Evolutionary conservation across 2,329 filamentous ascomycete species (phyloP).

Genomic region (Cercospora sp.): DNA sequence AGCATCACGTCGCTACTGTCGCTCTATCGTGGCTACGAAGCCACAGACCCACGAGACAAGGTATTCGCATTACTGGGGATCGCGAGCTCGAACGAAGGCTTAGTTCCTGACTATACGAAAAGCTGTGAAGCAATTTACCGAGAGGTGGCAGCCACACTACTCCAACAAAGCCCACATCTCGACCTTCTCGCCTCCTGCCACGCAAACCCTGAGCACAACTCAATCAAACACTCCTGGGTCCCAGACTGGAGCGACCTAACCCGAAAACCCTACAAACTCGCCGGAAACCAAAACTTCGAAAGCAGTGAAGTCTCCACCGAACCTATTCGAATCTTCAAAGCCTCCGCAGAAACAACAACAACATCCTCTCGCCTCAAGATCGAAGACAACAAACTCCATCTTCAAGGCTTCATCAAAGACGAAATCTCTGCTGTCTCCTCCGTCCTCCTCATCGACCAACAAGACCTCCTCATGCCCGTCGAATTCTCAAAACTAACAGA

Average conservation of each 20-base stretch:
- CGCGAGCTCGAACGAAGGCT: background rate
- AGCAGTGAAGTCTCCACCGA: background rate
- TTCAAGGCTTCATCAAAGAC: background rate
- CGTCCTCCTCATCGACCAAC: background rate
- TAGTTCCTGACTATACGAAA: background rate
- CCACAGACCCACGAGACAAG: constrained; percentile 14
- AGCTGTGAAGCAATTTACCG: background rate
- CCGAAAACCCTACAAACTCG: constrained; percentile 3
- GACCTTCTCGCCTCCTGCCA: background rate
- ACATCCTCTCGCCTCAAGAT: background rate
- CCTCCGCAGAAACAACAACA: background rate
- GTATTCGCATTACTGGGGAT: constrained; percentile 16
- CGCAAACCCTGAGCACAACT: background rate
- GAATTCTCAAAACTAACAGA: background rate
- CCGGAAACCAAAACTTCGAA: constrained; percentile 13
- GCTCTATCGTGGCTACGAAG: constrained; percentile 11
- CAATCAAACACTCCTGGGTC: constrained; percentile 5
- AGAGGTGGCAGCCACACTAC: background rate
- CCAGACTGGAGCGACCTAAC: constrained; percentile 10
- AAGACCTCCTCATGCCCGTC: background rate
- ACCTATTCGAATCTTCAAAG: constrained; percentile 1
- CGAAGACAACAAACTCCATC: background rate
- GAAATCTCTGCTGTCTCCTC: background rate
- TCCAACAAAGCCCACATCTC: background rate
- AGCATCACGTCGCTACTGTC: background rate